Evolutionary conservation across 2,329 filamentous ascomycete genomes (phyloP).

Genomic region (Aspergillus jensenii): DNA sequence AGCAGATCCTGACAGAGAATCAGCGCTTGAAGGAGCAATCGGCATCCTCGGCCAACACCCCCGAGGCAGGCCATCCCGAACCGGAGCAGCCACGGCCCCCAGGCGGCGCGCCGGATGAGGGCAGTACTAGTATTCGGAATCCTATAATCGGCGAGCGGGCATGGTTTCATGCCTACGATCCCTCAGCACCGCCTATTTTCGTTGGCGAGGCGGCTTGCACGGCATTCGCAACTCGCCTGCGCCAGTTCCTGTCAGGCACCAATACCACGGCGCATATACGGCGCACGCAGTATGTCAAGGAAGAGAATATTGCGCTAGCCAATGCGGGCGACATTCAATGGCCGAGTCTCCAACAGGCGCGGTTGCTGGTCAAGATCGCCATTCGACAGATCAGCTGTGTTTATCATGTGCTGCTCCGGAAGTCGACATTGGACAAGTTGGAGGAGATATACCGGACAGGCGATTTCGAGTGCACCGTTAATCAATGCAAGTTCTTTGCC

Average conservation of each 20-base stretch:
- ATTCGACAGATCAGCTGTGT: slow-evolving; percentile 37
- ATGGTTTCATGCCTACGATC: slow-evolving; percentile 38
- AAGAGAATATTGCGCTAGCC: slow-evolving; percentile 30
- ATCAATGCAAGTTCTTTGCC: slow-evolving; percentile 47
- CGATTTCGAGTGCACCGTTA: slow-evolving; percentile 33
- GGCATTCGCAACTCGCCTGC: slow-evolving; percentile 41
- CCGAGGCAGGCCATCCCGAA: slow-evolving; percentile 22
- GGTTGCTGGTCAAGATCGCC: slow-evolving; percentile 38
- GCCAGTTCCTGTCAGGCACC: slow-evolving; percentile 35
- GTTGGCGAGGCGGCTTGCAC: slow-evolving; percentile 42
- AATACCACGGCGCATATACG: slow-evolving; percentile 33
- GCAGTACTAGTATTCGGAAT: slow-evolving; percentile 31
- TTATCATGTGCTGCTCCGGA: slow-evolving; percentile 38
- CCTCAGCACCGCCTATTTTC: slow-evolving; percentile 37
- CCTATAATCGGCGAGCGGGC: slow-evolving; percentile 36
- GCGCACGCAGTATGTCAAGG: slow-evolving; percentile 34
- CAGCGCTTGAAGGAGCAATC: slow-evolving; percentile 32
- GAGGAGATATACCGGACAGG: slow-evolving; percentile 38
- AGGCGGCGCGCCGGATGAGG: slow-evolving; percentile 23
- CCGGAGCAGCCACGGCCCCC: slow-evolving; percentile 18
- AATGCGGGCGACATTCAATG: slow-evolving; percentile 32
- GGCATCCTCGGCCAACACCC: slow-evolving; percentile 23
- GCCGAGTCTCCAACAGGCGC: slow-evolving; percentile 38
- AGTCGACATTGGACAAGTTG: slow-evolving; percentile 39
- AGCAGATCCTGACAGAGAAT: slow-evolving; percentile 35